Base-by-base conservation (phyloP, 306 rosid species). In the Cucurbita ficifolia region DNA sequence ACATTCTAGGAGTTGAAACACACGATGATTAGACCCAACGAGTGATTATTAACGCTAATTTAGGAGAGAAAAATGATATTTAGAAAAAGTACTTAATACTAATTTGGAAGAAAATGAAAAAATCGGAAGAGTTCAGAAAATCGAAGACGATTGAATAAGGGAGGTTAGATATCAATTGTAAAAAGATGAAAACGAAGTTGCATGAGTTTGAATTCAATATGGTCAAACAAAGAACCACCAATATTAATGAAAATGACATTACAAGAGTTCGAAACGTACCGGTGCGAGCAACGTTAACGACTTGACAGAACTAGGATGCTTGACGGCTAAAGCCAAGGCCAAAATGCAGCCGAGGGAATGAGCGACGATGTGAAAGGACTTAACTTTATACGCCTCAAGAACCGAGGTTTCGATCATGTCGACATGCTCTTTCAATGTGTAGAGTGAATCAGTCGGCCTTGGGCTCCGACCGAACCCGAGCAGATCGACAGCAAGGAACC, bases 381-480 rank as follows among this genome's bases (percentile, higher is more conserved):
- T 82, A 2, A 91, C 89, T 22, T 87, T 80, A 72, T 95, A 79
- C 6, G 97, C 81, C 38, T 95, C 96, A 2, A 95, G 71, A 7
- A 91, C 96, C 0, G 97, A 89, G 57, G 73, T 65, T 74, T 95
- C 99, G 3, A 95, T 84, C 96, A 88, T 91, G 13, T 91, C 97
- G 29, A 95, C 45, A 68, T 95, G 99, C 61, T 95, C 99, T 57
- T 86, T 85, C 38, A 91, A 74, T 0, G 99, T 95, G 81, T 95
- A 95, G 6, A 95, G 74, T 0, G 96, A 95, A 36, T 95, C 96
- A 0, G 82, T 78, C 0, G 99, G 99, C 79, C 91, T 95, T 0
- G 99, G 99, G 67, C 99, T 95, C 68, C 89, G 84, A 40, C 99
- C 99, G 53, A 95, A 95, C 0, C 99, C 99, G 6, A 95, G 88